These are phyloP conservation scores for Botryotinia convoluta DNA, from an alignment of 2,329 filamentous ascomycete genomes.

Conservation along the genomic window DNA sequence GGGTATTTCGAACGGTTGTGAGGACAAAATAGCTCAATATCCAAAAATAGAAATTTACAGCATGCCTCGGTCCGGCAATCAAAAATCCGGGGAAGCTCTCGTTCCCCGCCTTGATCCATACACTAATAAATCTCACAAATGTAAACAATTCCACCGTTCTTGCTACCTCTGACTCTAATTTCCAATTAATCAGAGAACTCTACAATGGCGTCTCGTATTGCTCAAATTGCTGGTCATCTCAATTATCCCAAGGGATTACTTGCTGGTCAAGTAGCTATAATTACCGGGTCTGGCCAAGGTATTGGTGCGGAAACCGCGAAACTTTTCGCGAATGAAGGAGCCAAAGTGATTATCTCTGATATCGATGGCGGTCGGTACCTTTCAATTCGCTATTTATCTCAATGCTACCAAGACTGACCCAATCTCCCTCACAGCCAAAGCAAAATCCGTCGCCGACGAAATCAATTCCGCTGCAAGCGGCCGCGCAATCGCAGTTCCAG, in stretches of 20 bases:
- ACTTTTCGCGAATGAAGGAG: conserved; percentile 83
- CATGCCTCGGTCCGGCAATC: background rate
- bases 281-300: conserved; percentile 82
- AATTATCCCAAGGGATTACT: conserved; percentile 81
- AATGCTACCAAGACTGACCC: conserved; percentile 19
- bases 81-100: conserved; percentile 1
- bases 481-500: conserved; percentile 70
- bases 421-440: conserved; percentile 55
- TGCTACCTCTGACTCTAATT: background rate
- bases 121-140: background rate
- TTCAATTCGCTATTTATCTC: conserved; percentile 17
- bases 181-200: background rate
- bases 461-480: conserved; percentile 62
- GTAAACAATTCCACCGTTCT: background rate
- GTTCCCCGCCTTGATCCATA: background rate
- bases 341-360: conserved; percentile 79
- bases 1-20: background rate
- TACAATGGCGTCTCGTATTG: conserved; percentile 50
- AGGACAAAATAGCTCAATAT: background rate
- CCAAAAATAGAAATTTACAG: conserved; percentile 9
- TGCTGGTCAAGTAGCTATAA: conserved; percentile 77
- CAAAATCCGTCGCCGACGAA: conserved; percentile 60
- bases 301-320: conserved; percentile 83
- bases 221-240: conserved; percentile 74
- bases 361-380: conserved; percentile 64